A percentile compares a stretch with the other conserved stretches of the same genome.
phyloP scores from a whole-genome alignment of 345 rosid species.

The Eucalyptus coolabah region DNA sequence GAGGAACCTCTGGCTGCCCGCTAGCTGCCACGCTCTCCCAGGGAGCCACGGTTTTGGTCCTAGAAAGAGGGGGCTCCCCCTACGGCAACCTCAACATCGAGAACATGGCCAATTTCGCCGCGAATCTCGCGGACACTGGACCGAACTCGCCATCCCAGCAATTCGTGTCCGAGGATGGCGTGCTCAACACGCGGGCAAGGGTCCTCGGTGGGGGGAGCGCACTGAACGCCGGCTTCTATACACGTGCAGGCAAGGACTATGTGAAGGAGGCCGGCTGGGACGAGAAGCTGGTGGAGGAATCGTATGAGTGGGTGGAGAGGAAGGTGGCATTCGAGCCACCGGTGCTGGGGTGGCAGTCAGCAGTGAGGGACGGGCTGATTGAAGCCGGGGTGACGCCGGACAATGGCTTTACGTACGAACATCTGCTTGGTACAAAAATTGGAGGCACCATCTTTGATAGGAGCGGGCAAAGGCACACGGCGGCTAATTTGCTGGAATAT shows the following conservation, averaged over 20 bases:
- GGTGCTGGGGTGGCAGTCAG: slow-evolving; percentile 58
- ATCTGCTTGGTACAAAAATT: slow-evolving; percentile 55
- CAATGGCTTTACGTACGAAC: slow-evolving; percentile 66
- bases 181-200: slow-evolving; percentile 61
- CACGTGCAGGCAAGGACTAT: slow-evolving; percentile 33
- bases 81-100: slow-evolving; percentile 32
- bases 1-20: slow-evolving; percentile 84
- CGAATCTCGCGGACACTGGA: slow-evolving; percentile 23
- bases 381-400: slow-evolving; percentile 57
- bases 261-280: slow-evolving; percentile 40
- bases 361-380: slow-evolving; percentile 55
- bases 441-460: slow-evolving; percentile 69
- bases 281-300: slow-evolving; percentile 23
- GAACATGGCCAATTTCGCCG: slow-evolving; percentile 24
- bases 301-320: slow-evolving; percentile 72
- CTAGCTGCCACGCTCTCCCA: slow-evolving; percentile 67
- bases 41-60: slow-evolving; percentile 51
- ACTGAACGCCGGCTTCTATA: slow-evolving; percentile 72
- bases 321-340: slow-evolving; percentile 50
- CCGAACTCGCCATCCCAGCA: slow-evolving; percentile 48
- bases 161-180: slow-evolving; percentile 74
- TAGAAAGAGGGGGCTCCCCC: slow-evolving; percentile 77
- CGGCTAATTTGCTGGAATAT: slow-evolving; percentile 69
- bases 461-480: slow-evolving; percentile 63
- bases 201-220: slow-evolving; percentile 83